Conservation (phyloP, 345 rosid genomes). For the Salix exigua region DNA sequence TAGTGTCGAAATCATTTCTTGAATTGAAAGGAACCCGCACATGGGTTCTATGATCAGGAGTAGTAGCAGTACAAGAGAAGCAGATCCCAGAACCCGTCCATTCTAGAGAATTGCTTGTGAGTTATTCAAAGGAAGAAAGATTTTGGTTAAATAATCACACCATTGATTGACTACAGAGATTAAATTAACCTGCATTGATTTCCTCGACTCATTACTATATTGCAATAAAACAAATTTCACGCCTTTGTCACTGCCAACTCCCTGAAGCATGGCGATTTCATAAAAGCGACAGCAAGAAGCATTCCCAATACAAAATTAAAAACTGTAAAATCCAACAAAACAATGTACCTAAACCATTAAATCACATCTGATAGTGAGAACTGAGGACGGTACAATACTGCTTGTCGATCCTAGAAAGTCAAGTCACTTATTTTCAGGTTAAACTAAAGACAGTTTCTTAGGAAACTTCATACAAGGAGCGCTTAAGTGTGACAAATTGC, state of each 20-base stretch:
- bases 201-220: neutral
- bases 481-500: neutral
- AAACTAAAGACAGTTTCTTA: neutral
- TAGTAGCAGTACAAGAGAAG: neutral
- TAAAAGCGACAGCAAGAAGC: slow-evolving; percentile 9
- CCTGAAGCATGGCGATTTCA: slow-evolving; percentile 2
- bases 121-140: neutral
- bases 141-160: slow-evolving; percentile 1
- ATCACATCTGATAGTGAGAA: slow-evolving; percentile 5
- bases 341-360: slow-evolving; percentile 6
- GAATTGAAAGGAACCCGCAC: slow-evolving; percentile 30
- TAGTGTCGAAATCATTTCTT: neutral
- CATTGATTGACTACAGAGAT: slow-evolving; percentile 20
- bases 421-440: neutral
- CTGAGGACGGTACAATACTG: neutral
- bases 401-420: neutral
- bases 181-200: slow-evolving; percentile 13
- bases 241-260: slow-evolving; percentile 10
- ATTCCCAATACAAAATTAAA: slow-evolving; percentile 10
- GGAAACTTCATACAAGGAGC: no score
- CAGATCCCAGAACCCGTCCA: slow-evolving; percentile 1
- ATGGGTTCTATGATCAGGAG: slow-evolving; percentile 14
- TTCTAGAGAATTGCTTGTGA: neutral
- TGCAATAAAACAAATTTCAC: slow-evolving; percentile 2
- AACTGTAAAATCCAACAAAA: slow-evolving; percentile 8